Evolutionary conservation across 306 rosid species (phyloP).

Genomic region (Dalbergia oliveri): DNA sequence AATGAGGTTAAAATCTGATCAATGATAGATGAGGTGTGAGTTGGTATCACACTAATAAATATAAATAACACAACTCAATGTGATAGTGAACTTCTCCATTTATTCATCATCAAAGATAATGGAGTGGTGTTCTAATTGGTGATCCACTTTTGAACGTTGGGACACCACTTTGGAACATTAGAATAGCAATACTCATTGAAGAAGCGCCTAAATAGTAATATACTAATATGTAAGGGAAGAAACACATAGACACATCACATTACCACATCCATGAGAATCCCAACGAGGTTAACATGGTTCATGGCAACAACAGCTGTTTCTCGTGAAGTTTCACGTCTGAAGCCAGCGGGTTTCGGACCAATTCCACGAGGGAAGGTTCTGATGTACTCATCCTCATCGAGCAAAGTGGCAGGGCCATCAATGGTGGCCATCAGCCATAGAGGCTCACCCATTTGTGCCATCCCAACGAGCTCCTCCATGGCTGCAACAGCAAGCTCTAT

Average conservation of each 20-base stretch:
- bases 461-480: constrained; percentile 85
- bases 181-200: no score
- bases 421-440: constrained; percentile 78
- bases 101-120: no score
- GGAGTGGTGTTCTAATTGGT: no score
- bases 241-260: not conserved
- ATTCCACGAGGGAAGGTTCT: constrained; percentile 85
- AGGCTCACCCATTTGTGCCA: constrained; percentile 95
- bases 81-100: no score
- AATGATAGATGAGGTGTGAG: no score
- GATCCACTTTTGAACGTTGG: no score
- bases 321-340: constrained; percentile 82
- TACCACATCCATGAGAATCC: constrained; percentile 98
- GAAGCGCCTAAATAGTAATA: no score
- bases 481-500: constrained; percentile 97
- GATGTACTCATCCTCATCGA: constrained; percentile 85
- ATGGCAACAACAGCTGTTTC: constrained; percentile 86
- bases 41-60: no score
- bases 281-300: constrained; percentile 90
- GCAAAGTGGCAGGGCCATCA: constrained; percentile 63
- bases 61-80: no score
- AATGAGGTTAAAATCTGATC: no score
- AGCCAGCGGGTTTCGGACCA: constrained; percentile 76
- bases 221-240: no score
- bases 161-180: no score